Conservation (phyloP, 1,284 basidiomycete species). For the Ustilago esculenta region DNA sequence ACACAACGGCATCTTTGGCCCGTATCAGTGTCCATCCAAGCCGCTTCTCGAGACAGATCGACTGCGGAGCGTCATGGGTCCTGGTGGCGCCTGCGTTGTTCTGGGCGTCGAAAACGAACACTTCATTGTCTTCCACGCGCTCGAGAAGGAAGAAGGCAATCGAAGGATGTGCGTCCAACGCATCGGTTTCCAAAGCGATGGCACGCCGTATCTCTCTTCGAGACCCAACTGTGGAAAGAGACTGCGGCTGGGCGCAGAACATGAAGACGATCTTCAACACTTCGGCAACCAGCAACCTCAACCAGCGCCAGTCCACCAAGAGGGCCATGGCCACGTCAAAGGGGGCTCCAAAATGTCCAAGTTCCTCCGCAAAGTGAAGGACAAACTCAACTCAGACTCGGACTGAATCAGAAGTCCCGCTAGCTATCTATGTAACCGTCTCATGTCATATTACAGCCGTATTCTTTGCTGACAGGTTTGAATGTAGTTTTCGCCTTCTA, state of each 20-base stretch:
- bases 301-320: background rate
- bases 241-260: conserved; percentile 48
- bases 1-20: conserved; percentile 46
- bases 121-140: conserved; percentile 56
- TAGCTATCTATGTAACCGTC: too few relatives aligned
- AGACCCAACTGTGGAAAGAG: conserved; percentile 50
- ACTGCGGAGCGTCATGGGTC: conserved; percentile 40
- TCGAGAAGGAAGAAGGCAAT: conserved; percentile 43
- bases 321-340: background rate
- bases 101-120: conserved; percentile 43
- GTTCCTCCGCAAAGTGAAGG: conserved; percentile 27
- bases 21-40: conserved; percentile 29
- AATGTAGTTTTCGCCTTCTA: background rate
- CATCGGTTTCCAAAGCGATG: conserved; percentile 35
- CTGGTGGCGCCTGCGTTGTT: conserved; percentile 51
- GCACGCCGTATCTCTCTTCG: conserved; percentile 39
- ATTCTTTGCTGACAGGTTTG: too few relatives aligned
- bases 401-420: conserved; percentile 15
- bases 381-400: conserved; percentile 30
- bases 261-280: conserved; percentile 45
- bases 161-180: conserved; percentile 53
- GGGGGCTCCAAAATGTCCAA: conserved; percentile 16
- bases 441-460: too few relatives aligned
- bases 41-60: conserved; percentile 50
- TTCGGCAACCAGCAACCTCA: conserved; percentile 27